Percentiles rank a stretch among this genome's conserved stretches.
phyloP scores from a whole-genome alignment of 768 basidiomycete genomes.

The Boletus huronensis region DNA sequence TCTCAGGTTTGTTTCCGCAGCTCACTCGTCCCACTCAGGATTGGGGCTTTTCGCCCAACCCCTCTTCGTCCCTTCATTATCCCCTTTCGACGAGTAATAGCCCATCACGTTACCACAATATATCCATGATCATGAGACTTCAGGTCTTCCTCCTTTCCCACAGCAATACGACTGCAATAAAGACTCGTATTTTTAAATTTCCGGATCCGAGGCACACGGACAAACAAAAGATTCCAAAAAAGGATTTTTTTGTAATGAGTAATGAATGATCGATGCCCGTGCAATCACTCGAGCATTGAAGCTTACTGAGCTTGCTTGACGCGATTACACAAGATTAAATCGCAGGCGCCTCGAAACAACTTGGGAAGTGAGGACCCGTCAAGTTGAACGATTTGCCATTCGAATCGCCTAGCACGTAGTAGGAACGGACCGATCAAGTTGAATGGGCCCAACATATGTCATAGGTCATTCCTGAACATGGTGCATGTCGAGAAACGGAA shows the following conservation, averaged over 20 bases:
- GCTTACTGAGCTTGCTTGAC: background rate
- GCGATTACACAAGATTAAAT: background rate
- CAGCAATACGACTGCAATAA: background rate
- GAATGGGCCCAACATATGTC: slow-evolving; percentile 51
- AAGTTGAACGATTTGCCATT: too few species aligned
- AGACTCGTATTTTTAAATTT: background rate
- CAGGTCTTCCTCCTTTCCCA: background rate
- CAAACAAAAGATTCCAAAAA: slow-evolving; percentile 11
- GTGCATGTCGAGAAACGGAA: background rate
- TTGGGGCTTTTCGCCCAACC: too few species aligned
- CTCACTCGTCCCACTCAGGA: too few species aligned
- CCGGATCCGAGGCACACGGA: slow-evolving; percentile 23
- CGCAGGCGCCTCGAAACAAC: background rate
- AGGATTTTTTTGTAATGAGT: slow-evolving; percentile 3
- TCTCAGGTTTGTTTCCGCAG: too few species aligned
- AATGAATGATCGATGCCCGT: background rate
- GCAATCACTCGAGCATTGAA: too few species aligned
- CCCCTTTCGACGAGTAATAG: background rate
- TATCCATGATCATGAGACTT: too few species aligned
- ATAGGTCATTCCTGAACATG: slow-evolving; percentile 43
- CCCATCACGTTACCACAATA: background rate
- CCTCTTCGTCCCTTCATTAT: background rate
- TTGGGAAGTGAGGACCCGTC: too few species aligned
- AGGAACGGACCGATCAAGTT: background rate
- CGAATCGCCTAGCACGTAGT: background rate